phyloP scores from a whole-genome alignment of 208 protist species.

The Acanthamoeba culbertsoni region DNA sequence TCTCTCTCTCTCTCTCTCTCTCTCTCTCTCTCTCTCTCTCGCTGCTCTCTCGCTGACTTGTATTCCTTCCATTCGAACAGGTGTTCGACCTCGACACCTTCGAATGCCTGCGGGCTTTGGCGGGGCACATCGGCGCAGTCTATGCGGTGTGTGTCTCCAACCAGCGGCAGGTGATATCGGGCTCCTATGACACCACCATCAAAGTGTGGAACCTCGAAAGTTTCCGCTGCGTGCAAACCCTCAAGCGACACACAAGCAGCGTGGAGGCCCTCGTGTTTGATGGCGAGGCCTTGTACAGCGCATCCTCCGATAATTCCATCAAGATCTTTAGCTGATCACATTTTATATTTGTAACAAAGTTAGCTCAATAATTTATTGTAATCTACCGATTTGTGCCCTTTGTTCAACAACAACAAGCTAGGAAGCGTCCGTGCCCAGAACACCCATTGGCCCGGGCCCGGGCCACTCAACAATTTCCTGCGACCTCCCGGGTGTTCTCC shows the following conservation, averaged over 20 bases:
- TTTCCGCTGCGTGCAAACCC: conserved; percentile 33
- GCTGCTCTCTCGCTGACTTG: background rate
- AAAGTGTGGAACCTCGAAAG: conserved; percentile 56
- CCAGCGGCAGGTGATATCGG: background rate
- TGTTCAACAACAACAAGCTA: no score
- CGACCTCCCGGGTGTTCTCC: no score
- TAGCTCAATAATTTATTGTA: no score
- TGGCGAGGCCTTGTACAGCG: conserved; percentile 14
- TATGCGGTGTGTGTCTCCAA: conserved; percentile 20
- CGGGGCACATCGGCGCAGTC: conserved; percentile 36
- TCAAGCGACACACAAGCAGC: conserved; percentile 55
- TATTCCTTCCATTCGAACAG: no score
- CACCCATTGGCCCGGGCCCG: no score
- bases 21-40: background rate
- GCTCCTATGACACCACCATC: conserved; percentile 57
- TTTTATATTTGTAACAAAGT: no score
- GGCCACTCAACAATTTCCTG: no score
- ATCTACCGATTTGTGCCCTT: no score
- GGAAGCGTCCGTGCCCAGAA: no score
- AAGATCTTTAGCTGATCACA: conserved; percentile 56
- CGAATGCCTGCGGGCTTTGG: conserved; percentile 3
- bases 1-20: background rate
- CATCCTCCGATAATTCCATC: conserved; percentile 55
- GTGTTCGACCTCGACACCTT: conserved; percentile 52
- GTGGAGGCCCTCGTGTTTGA: conserved; percentile 53